These are phyloP conservation scores for Aspergillus biplanus DNA, from an alignment of 495 filamentous ascomycete genomes.

Conservation along the genomic window DNA sequence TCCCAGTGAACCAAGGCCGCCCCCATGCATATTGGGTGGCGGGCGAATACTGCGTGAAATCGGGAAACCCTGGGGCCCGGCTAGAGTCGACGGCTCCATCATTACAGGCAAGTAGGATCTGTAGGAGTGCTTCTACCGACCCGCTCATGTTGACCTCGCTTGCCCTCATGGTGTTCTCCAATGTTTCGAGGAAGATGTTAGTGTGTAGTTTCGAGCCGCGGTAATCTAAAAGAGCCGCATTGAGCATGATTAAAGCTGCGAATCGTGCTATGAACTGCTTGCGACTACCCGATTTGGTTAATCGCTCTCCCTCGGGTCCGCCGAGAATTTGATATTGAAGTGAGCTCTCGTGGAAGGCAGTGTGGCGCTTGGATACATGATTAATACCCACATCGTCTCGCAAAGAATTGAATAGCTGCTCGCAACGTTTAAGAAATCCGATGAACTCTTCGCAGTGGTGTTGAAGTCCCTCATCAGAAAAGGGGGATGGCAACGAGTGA, in stretches of 20 bases:
- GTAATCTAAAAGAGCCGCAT: slow-evolving; percentile 49
- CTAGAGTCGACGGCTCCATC: slow-evolving; percentile 25
- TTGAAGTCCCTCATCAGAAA: slow-evolving; percentile 35
- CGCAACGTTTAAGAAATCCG: slow-evolving; percentile 41
- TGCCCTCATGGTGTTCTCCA: slow-evolving; percentile 34
- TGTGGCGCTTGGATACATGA: slow-evolving; percentile 28
- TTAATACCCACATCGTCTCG: slow-evolving; percentile 15
- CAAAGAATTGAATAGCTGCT: slow-evolving; percentile 39
- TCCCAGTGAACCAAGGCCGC: slow-evolving; percentile 45
- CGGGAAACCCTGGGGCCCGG: slow-evolving; percentile 14
- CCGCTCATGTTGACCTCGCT: slow-evolving; percentile 44
- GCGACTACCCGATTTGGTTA: slow-evolving; percentile 36
- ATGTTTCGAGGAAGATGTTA: slow-evolving; percentile 36
- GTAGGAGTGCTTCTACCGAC: slow-evolving; percentile 43
- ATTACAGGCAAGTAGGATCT: slow-evolving; percentile 44
- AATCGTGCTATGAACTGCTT: slow-evolving; percentile 45
- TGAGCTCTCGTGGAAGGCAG: slow-evolving; percentile 32
- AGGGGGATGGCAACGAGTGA: slow-evolving; percentile 7
- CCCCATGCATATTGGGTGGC: slow-evolving; percentile 30
- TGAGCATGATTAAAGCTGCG: slow-evolving; percentile 39
- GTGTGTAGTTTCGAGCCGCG: slow-evolving; percentile 31
- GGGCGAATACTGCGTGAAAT: slow-evolving; percentile 40
- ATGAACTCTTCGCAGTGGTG: slow-evolving; percentile 45
- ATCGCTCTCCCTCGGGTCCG: slow-evolving; percentile 35
- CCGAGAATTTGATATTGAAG: slow-evolving; percentile 35